Evolutionary conservation across 2,329 filamentous ascomycete genomes (phyloP), one percentile per base, ranked within the genome.

Genomic region (Nothophaeocryptopus gaeumannii): DNA sequence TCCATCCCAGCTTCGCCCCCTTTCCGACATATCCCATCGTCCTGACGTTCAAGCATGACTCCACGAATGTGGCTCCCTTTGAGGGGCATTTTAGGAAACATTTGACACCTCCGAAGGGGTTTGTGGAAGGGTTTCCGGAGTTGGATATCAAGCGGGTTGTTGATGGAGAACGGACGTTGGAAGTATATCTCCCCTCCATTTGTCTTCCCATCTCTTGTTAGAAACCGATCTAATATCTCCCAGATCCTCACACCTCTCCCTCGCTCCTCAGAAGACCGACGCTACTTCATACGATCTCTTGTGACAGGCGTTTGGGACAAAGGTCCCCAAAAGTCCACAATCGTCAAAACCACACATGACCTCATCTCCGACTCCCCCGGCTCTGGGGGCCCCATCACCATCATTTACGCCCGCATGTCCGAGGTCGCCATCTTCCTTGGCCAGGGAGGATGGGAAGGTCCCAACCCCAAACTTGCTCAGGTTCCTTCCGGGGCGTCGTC

Each of bases 231-330:
- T n/a, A n/a, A n/a, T n/a, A n/a, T n/a, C n/a, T n/a, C n/a, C n/a
- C n/a, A 48, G 30, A 39, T 92, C 70, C 72, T 87, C 68, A 88
- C 88, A 72, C 81, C 83, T 8, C 77, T 95, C 4, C 89, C 89
- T 12, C 72, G 83, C 1, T 80, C 81, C 8, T 89, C 84, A 36
- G 82, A 77, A 10, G 88, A 87, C 52, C 77, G 76, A 57, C 81
- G 79, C 58, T 93, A 93, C 68, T 85, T 92, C 75, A 74, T 88
- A 57, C 81, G 86, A 61, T 83, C 78, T 63, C 89, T 85, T 67
- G 86, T 95, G 15, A 71, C 93, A 15, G 89, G 88, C 45, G 86
- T 95, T 37, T 95, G 92, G 70, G 89, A 95, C 74, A 95, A 95
- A 77, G 89, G 89, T 12, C 9, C n/a, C 8, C 77, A 88, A 88